phyloP scores from a whole-genome alignment of 2,329 filamentous ascomycete species.

The Diaporthe sp. region DNA sequence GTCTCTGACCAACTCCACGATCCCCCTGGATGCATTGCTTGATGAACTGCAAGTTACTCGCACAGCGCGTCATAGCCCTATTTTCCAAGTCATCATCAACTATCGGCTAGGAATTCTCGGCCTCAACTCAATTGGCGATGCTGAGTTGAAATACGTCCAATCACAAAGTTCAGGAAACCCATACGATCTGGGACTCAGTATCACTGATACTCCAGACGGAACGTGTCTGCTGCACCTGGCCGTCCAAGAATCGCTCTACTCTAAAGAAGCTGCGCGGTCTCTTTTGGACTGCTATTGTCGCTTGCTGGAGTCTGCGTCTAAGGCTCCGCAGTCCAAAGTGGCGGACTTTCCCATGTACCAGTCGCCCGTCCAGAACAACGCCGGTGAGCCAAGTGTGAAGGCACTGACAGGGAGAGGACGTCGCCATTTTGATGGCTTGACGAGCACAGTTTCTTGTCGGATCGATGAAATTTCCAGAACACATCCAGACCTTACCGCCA shows the following conservation, averaged over 20 bases:
- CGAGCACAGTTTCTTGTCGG: background rate
- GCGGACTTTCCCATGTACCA: background rate
- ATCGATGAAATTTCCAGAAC: background rate
- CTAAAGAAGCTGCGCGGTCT: background rate
- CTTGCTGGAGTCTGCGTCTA: background rate
- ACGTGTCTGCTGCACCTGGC: background rate
- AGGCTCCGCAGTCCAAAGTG: background rate
- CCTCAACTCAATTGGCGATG: conserved; percentile 40
- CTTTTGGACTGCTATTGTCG: background rate
- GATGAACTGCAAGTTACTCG: conserved; percentile 55
- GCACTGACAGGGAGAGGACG: background rate
- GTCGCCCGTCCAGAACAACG: background rate
- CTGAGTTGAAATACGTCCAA: conserved; percentile 28
- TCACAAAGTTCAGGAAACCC: conserved; percentile 33
- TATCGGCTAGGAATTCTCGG: conserved; percentile 45
- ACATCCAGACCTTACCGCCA: background rate
- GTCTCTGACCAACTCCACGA: conserved; percentile 51
- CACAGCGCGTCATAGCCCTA: conserved; percentile 53
- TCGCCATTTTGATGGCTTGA: background rate
- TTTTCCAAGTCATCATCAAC: conserved; percentile 60
- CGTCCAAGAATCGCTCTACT: background rate
- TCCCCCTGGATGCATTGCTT: conserved; percentile 64
- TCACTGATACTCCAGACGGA: conserved; percentile 44
- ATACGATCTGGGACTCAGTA: conserved; percentile 52
- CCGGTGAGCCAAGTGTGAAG: background rate